Evolutionary conservation across 2,329 filamentous ascomycete species (phyloP).

Genomic region (Talaromyces islandicus): DNA sequence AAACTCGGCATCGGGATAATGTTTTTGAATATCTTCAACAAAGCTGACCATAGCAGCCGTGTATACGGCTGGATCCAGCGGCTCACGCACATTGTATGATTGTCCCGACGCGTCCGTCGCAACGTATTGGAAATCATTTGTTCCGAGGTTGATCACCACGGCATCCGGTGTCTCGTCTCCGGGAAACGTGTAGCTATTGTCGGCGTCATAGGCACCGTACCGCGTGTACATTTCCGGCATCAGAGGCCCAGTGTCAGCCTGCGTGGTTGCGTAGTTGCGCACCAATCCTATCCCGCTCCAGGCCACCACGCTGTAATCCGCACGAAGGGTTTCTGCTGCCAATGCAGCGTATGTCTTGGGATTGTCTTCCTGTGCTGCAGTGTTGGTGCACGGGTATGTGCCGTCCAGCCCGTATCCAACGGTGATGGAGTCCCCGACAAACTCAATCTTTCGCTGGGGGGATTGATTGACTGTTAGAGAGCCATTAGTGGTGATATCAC

Average conservation of each 20-base stretch:
- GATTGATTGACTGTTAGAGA: neutral
- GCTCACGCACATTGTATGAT: neutral
- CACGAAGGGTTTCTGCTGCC: neutral
- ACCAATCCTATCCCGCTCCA: constrained; percentile 4
- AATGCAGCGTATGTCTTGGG: constrained; percentile 5
- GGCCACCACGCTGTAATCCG: constrained; percentile 7
- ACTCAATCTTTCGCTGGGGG: neutral
- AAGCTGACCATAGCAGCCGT: constrained; percentile 3
- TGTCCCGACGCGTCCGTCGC: neutral
- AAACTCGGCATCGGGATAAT: neutral
- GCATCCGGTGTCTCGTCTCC: neutral
- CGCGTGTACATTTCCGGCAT: constrained; percentile 6
- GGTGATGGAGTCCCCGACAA: constrained; percentile 6
- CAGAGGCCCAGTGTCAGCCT: neutral
- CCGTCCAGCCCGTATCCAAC: constrained; percentile 7
- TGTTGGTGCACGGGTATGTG: constrained; percentile 3
- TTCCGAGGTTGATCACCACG: constrained; percentile 8
- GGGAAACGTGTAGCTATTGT: constrained; percentile 3
- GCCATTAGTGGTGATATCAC: constrained; percentile 2
- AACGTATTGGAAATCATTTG: constrained; percentile 3
- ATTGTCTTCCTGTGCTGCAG: constrained; percentile 6
- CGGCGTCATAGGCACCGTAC: constrained; percentile 2
- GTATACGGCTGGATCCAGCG: neutral
- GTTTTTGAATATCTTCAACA: constrained; percentile 1
- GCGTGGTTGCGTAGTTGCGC: constrained; percentile 1